Percentiles rank a stretch among this genome's conserved stretches.
Conservation (phyloP, 139 green algal species). For the Coelastrella sp. region DNA sequence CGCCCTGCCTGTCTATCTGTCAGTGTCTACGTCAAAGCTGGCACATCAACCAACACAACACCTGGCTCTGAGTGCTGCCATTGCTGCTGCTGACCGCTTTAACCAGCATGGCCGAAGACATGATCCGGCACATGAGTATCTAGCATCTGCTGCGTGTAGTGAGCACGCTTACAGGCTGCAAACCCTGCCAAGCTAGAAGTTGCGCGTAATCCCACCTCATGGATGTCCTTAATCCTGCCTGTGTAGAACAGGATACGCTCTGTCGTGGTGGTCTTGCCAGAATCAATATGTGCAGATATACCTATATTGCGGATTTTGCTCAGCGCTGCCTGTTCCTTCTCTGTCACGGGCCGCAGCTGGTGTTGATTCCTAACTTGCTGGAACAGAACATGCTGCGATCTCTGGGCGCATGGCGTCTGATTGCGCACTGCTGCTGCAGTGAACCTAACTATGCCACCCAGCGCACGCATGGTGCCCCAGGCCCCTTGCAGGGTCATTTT, state of each 20-base stretch:
- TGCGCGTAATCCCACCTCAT: conserved; percentile 85
- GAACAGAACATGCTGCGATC: conserved; percentile 9
- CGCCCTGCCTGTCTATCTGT: too few species aligned
- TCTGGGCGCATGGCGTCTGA: not conserved
- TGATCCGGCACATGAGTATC: too few species aligned
- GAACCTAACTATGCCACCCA: not conserved
- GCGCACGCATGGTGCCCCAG: conserved; percentile 12
- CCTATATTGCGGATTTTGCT: conserved; percentile 94
- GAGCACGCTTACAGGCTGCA: not conserved
- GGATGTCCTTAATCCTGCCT: conserved; percentile 95
- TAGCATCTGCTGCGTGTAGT: not conserved
- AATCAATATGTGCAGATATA: conserved; percentile 99
- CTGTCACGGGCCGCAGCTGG: conserved; percentile 40
- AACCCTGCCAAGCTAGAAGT: not conserved
- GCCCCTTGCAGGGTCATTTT: not conserved
- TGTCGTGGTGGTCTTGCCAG: conserved; percentile 98
- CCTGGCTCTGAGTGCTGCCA: too few species aligned
- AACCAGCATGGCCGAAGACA: not conserved
- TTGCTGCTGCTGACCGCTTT: not conserved
- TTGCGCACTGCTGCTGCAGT: not conserved
- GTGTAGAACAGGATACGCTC: conserved; percentile 99
- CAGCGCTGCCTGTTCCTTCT: conserved; percentile 58
- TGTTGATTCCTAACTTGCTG: conserved; percentile 22
- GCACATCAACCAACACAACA: too few species aligned
- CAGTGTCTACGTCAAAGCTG: too few species aligned